Conservation (phyloP, 163 green algal species). For the Prototheca cutis region DNA sequence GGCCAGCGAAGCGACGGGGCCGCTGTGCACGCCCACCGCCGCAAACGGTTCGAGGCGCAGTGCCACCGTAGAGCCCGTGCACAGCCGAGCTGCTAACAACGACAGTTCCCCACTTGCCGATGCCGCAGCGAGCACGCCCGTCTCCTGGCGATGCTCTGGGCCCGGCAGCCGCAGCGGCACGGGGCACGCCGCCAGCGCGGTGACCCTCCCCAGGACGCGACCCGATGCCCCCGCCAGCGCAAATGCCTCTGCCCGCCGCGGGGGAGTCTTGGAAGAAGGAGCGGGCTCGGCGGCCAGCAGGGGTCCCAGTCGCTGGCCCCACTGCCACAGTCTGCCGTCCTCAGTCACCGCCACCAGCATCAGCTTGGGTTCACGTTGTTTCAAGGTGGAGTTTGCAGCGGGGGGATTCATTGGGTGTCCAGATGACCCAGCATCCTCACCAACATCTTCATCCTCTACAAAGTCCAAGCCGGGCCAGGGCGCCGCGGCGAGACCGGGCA, state of each 20-base stretch:
- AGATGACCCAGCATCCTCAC: too few species aligned
- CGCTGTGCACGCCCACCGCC: not conserved
- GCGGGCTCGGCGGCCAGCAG: not conserved
- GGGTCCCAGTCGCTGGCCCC: not conserved
- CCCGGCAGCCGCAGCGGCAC: not conserved
- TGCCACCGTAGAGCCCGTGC: not conserved
- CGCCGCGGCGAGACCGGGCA: not conserved
- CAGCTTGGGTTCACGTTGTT: too few species aligned
- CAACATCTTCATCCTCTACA: too few species aligned
- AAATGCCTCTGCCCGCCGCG: not conserved
- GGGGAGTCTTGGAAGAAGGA: too few species aligned
- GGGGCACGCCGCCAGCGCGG: not conserved
- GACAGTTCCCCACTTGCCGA: not conserved
- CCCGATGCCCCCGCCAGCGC: not conserved
- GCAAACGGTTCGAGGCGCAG: not conserved
- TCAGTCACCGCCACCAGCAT: not conserved
- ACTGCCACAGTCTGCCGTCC: constrained; percentile 1
- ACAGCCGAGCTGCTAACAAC: not conserved
- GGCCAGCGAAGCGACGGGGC: not conserved
- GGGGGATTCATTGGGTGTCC: too few species aligned
- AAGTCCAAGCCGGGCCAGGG: not conserved
- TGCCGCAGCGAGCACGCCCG: not conserved
- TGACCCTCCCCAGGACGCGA: not conserved
- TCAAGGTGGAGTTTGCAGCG: too few species aligned
- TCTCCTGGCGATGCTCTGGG: not conserved